Conservation (phyloP, 106 monocot species). For the Apostasia shenzhenica region DNA sequence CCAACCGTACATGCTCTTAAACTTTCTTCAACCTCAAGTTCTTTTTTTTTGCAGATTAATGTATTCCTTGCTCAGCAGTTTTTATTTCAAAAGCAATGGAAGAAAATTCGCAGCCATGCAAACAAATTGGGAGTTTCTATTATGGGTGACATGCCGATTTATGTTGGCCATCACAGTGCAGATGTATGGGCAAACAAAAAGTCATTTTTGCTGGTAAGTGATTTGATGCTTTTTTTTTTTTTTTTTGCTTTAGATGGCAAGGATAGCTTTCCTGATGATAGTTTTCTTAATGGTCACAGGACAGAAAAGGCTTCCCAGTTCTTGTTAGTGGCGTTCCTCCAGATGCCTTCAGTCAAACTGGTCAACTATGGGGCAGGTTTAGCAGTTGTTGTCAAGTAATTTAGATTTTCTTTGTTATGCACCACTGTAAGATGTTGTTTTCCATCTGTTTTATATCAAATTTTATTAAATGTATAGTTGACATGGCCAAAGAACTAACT, state of each 20-base stretch:
- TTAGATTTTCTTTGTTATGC: background rate
- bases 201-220: slow-evolving; percentile 75
- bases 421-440: too few relatives aligned
- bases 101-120: slow-evolving; percentile 63
- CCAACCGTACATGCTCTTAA: too few relatives aligned
- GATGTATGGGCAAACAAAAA: slow-evolving; percentile 99
- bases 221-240: background rate
- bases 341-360: slow-evolving; percentile 95
- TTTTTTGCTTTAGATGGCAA: background rate
- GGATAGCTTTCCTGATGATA: background rate
- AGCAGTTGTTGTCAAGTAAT: background rate
- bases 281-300: slow-evolving; percentile 25
- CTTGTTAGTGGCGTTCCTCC: slow-evolving; percentile 99
- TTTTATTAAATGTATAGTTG: background rate
- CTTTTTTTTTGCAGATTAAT: slow-evolving; percentile 60
- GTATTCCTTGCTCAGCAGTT: slow-evolving; percentile 88
- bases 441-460: background rate
- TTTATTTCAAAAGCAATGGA: slow-evolving; percentile 94
- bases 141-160: slow-evolving; percentile 99
- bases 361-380: slow-evolving; percentile 98
- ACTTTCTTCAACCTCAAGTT: background rate
- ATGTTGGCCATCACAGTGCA: slow-evolving; percentile 98
- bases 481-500: too few relatives aligned
- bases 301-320: slow-evolving; percentile 65
- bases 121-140: slow-evolving; percentile 67